Evolutionary conservation across 176 grass and related monocot species (phyloP).

Genomic region (Carex pumila): DNA sequence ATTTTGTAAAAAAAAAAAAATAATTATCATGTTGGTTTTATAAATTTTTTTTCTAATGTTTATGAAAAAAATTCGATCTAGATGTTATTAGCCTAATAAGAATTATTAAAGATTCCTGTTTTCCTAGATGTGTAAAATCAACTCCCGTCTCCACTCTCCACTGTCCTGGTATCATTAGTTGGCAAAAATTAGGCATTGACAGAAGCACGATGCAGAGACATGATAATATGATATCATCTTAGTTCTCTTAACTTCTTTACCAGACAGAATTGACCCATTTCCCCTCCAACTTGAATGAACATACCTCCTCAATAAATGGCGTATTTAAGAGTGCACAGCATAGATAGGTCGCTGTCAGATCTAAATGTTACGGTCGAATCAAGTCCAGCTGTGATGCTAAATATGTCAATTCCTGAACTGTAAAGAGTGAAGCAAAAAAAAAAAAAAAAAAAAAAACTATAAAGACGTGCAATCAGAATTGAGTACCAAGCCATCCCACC

Average conservation of each 20-base stretch:
- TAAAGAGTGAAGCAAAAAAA: too few species aligned
- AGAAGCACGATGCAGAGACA: neutral
- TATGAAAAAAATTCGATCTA: neutral
- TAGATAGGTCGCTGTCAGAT: constrained; percentile 56
- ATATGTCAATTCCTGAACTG: constrained; percentile 46
- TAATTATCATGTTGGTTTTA: too few species aligned
- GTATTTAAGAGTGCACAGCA: constrained; percentile 54
- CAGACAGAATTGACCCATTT: neutral
- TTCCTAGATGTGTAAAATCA: neutral
- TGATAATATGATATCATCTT: neutral
- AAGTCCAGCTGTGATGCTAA: constrained; percentile 73
- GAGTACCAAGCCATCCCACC: neutral
- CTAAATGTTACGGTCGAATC: constrained; percentile 73
- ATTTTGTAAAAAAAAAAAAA: too few species aligned
- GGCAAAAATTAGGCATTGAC: neutral
- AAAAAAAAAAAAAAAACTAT: too few species aligned
- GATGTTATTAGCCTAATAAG: neutral
- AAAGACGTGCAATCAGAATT: constrained; percentile 28
- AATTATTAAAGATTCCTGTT: neutral
- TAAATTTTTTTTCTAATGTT: too few species aligned
- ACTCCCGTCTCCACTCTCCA: neutral
- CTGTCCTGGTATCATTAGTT: neutral
- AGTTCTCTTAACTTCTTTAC: neutral
- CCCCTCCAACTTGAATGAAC: neutral
- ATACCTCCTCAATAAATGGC: constrained; percentile 15